Percentiles rank a stretch among this genome's conserved stretches.
Evolutionary conservation across 495 filamentous ascomycete species (phyloP).

Genomic region (Penicillium parvum): DNA sequence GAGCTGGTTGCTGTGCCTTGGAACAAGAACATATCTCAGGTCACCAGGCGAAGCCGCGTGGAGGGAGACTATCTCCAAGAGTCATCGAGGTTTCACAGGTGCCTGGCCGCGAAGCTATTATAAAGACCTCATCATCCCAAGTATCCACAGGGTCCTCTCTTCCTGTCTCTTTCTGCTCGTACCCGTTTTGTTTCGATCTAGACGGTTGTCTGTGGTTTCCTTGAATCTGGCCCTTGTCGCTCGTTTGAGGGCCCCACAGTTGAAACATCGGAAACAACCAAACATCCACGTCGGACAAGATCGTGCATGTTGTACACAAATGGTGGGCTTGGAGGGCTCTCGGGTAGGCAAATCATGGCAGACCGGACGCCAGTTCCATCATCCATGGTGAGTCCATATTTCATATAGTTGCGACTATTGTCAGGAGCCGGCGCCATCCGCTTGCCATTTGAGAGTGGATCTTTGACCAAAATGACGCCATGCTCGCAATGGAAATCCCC

Average conservation of each 20-base stretch:
- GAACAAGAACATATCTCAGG: slow-evolving; percentile 10
- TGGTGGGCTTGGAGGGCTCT: neutral
- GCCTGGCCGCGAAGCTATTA: slow-evolving; percentile 12
- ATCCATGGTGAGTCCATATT: too few species aligned
- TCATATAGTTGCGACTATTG: too few species aligned
- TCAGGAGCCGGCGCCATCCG: slow-evolving; percentile 17
- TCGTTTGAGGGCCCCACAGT: slow-evolving; percentile 3
- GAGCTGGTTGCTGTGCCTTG: slow-evolving; percentile 16
- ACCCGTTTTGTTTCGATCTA: neutral
- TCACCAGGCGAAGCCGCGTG: slow-evolving; percentile 25
- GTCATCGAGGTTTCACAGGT: slow-evolving; percentile 19
- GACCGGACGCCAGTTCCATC: too few species aligned
- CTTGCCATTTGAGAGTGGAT: too few species aligned
- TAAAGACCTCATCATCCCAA: neutral
- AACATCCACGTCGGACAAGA: too few species aligned
- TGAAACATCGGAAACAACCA: too few species aligned
- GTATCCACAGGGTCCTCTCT: too few species aligned
- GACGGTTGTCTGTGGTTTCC: neutral
- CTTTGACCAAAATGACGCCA: slow-evolving; percentile 4
- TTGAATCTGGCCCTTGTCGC: neutral
- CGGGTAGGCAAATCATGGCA: too few species aligned
- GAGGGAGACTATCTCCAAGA: neutral
- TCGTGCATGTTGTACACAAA: slow-evolving; percentile 5
- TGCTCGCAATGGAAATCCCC: slow-evolving; percentile 9
- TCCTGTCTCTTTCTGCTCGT: too few species aligned